Conservation (phyloP, 1,284 basidiomycete genomes). For the Lentinula novae-zelandiae region DNA sequence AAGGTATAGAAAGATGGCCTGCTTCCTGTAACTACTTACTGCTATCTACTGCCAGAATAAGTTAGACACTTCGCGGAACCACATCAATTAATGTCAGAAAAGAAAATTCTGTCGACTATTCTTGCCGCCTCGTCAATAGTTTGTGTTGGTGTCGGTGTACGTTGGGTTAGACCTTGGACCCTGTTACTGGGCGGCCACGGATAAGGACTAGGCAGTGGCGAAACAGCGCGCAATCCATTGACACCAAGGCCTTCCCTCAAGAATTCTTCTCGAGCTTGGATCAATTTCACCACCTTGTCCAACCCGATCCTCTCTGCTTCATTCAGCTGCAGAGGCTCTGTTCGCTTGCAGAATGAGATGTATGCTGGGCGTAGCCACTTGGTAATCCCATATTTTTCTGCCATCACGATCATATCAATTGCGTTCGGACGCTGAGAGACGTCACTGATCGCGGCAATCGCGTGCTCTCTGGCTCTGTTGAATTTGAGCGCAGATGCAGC, state of each 20-base stretch:
- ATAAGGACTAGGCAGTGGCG: neutral
- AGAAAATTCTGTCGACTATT: slow-evolving; percentile 3
- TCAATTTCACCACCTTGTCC: slow-evolving; percentile 4
- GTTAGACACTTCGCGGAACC: neutral
- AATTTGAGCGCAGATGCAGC: slow-evolving; percentile 4
- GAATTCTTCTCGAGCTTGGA: slow-evolving; percentile 6
- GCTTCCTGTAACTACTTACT: neutral
- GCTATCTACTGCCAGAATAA: neutral
- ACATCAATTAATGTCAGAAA: neutral
- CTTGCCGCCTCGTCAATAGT: neutral
- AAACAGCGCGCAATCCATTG: neutral
- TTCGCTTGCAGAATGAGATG: slow-evolving; percentile 7
- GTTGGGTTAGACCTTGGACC: neutral
- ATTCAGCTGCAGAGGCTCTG: neutral
- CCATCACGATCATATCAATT: slow-evolving; percentile 7
- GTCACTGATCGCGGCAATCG: slow-evolving; percentile 9
- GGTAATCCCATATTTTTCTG: slow-evolving; percentile 8
- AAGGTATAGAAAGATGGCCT: neutral
- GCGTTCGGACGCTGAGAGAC: neutral
- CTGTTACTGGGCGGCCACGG: neutral
- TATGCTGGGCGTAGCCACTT: slow-evolving; percentile 13
- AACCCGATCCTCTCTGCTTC: slow-evolving; percentile 8
- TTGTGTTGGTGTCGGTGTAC: neutral
- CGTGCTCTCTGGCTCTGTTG: slow-evolving; percentile 2
- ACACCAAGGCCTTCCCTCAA: neutral